phyloP scores from a whole-genome alignment of 768 basidiomycete genomes.

The Symmetrospora coprosmae region DNA sequence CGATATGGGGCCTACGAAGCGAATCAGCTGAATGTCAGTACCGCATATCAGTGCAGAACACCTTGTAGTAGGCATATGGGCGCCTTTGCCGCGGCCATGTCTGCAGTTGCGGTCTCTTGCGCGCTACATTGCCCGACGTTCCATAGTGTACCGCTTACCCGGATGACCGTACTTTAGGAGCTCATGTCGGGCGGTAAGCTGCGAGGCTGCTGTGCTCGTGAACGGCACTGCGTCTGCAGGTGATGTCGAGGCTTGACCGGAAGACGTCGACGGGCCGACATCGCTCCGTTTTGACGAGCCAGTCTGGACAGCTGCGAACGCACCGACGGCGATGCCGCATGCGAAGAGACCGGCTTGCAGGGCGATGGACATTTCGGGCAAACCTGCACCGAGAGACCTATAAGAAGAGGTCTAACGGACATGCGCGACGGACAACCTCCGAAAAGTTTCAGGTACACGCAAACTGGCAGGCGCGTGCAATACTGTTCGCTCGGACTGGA shows the following conservation, averaged over 20 bases:
- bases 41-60: too few species aligned
- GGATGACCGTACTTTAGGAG: conserved; percentile 69
- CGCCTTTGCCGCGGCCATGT: too few species aligned
- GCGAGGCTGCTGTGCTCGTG: not conserved
- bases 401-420: too few species aligned
- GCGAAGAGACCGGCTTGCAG: conserved; percentile 63
- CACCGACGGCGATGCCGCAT: conserved; percentile 66
- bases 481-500: too few species aligned
- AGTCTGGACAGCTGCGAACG: conserved; percentile 43
- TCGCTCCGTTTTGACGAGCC: conserved; percentile 1
- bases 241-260: conserved; percentile 29
- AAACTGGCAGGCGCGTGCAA: too few species aligned
- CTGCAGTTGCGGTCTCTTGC: not conserved
- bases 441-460: too few species aligned
- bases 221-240: conserved; percentile 21
- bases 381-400: too few species aligned
- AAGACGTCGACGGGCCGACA: not conserved
- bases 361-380: conserved; percentile 40
- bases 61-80: too few species aligned
- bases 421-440: too few species aligned
- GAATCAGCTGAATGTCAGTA: conserved; percentile 8
- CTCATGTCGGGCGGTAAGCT: conserved; percentile 31
- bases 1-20: conserved; percentile 56
- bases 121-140: not conserved
- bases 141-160: conserved; percentile 42